phyloP scores from a whole-genome alignment of 768 basidiomycete genomes.

The Amanita inopinata region DNA sequence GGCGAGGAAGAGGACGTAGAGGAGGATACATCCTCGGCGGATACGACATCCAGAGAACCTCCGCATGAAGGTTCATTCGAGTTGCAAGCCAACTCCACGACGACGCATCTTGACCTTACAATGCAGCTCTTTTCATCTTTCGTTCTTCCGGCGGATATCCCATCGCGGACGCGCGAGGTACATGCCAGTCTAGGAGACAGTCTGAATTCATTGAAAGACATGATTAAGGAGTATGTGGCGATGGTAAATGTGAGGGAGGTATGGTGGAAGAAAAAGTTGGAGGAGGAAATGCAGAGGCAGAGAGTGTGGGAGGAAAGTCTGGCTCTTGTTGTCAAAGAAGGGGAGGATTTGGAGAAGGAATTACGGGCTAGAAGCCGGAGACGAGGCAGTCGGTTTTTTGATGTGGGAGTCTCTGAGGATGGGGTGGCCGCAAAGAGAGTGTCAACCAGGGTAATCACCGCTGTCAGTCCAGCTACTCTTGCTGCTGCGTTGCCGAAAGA shows the following conservation, averaged over 20 bases:
- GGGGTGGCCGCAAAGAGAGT: conserved; percentile 15
- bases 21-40: conserved; percentile 23
- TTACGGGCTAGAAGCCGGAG: conserved; percentile 50
- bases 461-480: neutral
- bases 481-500: neutral
- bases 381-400: conserved; percentile 48
- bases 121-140: conserved; percentile 50
- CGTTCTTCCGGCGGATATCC: conserved; percentile 20
- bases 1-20: conserved; percentile 24
- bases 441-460: no score
- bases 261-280: conserved; percentile 62
- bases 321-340: conserved; percentile 76
- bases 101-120: conserved; percentile 74
- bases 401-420: conserved; percentile 14
- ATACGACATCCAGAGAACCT: conserved; percentile 33
- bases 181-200: conserved; percentile 53
- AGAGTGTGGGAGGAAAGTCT: conserved; percentile 87
- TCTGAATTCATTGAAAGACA: conserved; percentile 40
- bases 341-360: conserved; percentile 75
- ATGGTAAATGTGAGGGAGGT: conserved; percentile 74
- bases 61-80: conserved; percentile 55
- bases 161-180: conserved; percentile 17
- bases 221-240: conserved; percentile 56
- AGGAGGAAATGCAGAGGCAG: conserved; percentile 53
- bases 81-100: conserved; percentile 57